Conservation (phyloP, 495 filamentous ascomycete species). For the Trichocladium antarcticum region DNA sequence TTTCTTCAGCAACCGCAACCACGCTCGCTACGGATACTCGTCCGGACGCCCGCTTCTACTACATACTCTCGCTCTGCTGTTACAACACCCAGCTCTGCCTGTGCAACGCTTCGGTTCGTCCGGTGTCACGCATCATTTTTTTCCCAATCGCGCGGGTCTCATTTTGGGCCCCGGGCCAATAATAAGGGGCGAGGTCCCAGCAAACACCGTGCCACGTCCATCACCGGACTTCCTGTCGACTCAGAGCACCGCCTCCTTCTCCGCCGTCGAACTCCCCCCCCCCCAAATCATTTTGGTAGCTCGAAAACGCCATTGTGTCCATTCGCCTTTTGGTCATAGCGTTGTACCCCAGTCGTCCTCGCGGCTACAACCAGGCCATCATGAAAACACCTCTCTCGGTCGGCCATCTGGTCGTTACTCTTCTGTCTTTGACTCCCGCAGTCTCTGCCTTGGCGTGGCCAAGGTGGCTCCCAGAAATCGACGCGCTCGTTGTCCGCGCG, state of each 20-base stretch:
- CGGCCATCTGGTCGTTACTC: slow-evolving; percentile 25
- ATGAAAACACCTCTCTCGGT: slow-evolving; percentile 22
- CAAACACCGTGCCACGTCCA: slow-evolving; percentile 18
- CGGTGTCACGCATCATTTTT: slow-evolving; percentile 5
- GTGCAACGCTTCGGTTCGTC: not conserved
- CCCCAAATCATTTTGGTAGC: not conserved
- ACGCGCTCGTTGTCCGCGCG: slow-evolving; percentile 30
- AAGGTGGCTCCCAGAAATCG: slow-evolving; percentile 29
- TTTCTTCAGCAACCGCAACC: slow-evolving; percentile 22
- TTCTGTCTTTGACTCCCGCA: slow-evolving; percentile 26
- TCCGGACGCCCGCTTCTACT: slow-evolving; percentile 12
- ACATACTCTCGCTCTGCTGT: not conserved
- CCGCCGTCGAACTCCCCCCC: slow-evolving; percentile 19
- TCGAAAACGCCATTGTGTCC: not conserved
- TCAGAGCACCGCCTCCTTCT: slow-evolving; percentile 11
- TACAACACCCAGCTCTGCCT: not conserved
- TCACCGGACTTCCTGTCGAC: slow-evolving; percentile 6
- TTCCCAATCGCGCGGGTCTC: slow-evolving; percentile 14
- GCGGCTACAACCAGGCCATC: not conserved
- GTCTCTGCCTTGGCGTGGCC: slow-evolving; percentile 27
- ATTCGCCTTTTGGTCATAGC: not conserved
- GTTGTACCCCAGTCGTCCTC: not conserved
- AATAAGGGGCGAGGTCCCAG: slow-evolving; percentile 15
- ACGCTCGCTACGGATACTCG: slow-evolving; percentile 17
- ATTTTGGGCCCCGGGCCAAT: slow-evolving; percentile 19